Conservation (phyloP, 1,139 yeast species). For the Geotrichum armillariae region DNA sequence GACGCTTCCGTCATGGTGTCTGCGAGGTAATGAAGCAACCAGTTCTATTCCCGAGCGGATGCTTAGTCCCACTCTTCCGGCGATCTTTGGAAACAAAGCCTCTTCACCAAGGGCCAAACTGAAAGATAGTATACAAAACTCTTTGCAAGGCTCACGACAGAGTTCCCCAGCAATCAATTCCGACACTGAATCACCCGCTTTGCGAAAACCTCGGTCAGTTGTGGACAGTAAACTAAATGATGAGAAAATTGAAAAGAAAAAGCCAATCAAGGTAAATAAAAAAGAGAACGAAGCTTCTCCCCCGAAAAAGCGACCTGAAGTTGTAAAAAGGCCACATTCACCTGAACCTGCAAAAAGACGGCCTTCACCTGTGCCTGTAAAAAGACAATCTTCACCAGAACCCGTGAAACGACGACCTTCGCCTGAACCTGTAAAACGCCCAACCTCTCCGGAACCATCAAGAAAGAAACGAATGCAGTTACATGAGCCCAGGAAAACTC, state of each 20-base stretch:
- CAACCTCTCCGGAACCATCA: not conserved
- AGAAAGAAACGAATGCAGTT: slow-evolving; percentile 2
- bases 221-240: slow-evolving; percentile 11
- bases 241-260: slow-evolving; percentile 8
- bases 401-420: not conserved
- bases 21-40: slow-evolving; percentile 21
- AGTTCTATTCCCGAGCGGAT: slow-evolving; percentile 30
- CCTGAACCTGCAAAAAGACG: not conserved
- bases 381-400: not conserved
- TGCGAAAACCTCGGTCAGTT: not conserved
- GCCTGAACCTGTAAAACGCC: not conserved
- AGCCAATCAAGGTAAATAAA: not conserved
- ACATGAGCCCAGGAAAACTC: not conserved
- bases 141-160: slow-evolving; percentile 6
- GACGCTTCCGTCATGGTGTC: slow-evolving; percentile 37
- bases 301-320: not conserved
- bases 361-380: not conserved
- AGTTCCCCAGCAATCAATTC: slow-evolving; percentile 8
- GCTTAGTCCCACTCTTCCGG: slow-evolving; percentile 39
- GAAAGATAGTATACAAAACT: slow-evolving; percentile 9
- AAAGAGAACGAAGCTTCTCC: not conserved
- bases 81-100: slow-evolving; percentile 28
- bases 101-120: slow-evolving; percentile 10
- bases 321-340: not conserved
- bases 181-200: slow-evolving; percentile 7